A percentile compares a stretch with the other conserved stretches of the same genome.
phyloP scores from a whole-genome alignment of 2,329 filamentous ascomycete species.

The Diaporthe nobilis region DNA sequence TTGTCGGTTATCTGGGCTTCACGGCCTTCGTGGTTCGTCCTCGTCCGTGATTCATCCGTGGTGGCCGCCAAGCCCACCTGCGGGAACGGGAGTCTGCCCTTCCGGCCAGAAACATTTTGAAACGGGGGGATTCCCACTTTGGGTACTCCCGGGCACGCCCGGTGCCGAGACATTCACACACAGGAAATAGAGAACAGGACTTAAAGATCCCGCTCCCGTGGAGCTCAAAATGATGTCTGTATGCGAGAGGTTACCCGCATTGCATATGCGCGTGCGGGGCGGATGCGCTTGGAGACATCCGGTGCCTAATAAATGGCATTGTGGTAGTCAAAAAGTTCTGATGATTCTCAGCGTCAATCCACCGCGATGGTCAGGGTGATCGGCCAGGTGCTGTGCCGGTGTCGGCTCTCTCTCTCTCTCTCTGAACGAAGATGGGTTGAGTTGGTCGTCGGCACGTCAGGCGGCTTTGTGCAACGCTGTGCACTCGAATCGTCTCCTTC shows the following conservation, averaged over 20 bases:
- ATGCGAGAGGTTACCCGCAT: constrained; percentile 1
- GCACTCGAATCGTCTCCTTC: background rate
- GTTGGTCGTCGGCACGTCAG: background rate
- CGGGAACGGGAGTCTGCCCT: constrained; percentile 19
- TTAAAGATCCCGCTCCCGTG: background rate
- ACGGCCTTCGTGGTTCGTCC: background rate
- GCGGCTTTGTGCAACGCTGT: background rate
- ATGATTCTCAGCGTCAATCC: background rate
- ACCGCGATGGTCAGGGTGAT: background rate
- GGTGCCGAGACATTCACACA: constrained; percentile 5
- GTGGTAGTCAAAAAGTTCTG: background rate
- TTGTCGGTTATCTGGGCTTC: background rate
- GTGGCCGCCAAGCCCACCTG: constrained; percentile 21
- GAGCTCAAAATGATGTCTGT: background rate
- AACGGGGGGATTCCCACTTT: constrained; percentile 8
- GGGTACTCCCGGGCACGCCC: constrained; percentile 11
- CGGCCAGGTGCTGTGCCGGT: background rate
- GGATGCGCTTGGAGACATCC: constrained; percentile 3
- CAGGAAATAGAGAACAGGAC: background rate
- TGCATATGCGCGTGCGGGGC: background rate
- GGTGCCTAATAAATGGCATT: background rate
- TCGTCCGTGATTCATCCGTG: constrained; percentile 14
- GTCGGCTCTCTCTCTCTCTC: background rate
- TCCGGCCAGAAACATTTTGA: constrained; percentile 30
- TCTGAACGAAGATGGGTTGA: background rate